phyloP scores from a whole-genome alignment of 805 yeast genomes.

The Candida pseudoglaebosa region DNA sequence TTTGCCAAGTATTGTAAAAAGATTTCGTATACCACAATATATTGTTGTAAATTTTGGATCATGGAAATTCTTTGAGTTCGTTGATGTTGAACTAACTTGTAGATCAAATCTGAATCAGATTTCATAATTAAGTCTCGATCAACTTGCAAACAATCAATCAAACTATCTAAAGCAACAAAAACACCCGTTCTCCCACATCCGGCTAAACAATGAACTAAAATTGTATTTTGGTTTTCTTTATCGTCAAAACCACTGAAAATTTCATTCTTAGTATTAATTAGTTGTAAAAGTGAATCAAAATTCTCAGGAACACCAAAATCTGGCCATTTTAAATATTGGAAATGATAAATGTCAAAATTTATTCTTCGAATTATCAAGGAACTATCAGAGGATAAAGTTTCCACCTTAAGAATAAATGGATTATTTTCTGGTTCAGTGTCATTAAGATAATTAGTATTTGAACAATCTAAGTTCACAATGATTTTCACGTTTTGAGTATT shows the following conservation, averaged over 20 bases:
- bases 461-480: constrained; percentile 18
- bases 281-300: constrained; percentile 25
- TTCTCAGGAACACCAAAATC: constrained; percentile 42
- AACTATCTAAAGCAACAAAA: constrained; percentile 44
- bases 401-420: constrained; percentile 9
- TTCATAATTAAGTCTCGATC: background rate
- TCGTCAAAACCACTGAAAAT: constrained; percentile 10
- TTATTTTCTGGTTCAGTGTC: constrained; percentile 12
- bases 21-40: constrained; percentile 67
- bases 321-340: constrained; percentile 44
- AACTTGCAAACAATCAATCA: constrained; percentile 22
- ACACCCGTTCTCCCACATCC: constrained; percentile 61
- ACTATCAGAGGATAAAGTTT: constrained; percentile 8
- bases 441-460: constrained; percentile 15
- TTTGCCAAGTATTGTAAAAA: constrained; percentile 23
- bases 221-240: constrained; percentile 9
- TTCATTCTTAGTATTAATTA: constrained; percentile 32
- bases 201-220: constrained; percentile 53
- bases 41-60: constrained; percentile 82
- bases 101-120: constrained; percentile 49
- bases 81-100: constrained; percentile 59
- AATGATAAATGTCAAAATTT: constrained; percentile 26
- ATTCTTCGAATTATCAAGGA: constrained; percentile 16
- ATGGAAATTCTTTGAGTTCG: constrained; percentile 74
- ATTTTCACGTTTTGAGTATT: constrained; percentile 31